These are phyloP conservation scores for Glycine tomentella DNA, from an alignment of 306 rosid species.

Conservation along the genomic window DNA sequence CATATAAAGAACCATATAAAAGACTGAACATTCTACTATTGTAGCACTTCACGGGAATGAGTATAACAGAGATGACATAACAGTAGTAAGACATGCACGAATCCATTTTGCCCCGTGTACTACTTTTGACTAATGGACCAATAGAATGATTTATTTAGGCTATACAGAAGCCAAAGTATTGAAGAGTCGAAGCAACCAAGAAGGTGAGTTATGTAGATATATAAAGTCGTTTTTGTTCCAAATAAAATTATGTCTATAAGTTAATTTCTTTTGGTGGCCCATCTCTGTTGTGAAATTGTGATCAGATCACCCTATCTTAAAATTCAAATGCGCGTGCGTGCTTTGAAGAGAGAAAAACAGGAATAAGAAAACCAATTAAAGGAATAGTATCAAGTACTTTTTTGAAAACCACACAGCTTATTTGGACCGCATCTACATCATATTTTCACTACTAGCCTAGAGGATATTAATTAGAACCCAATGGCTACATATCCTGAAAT, in stretches of 20 bases:
- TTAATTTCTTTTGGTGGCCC: slow-evolving; percentile 30
- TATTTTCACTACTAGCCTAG: neutral
- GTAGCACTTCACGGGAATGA: neutral
- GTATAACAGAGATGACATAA: slow-evolving; percentile 29
- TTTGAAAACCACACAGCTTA: slow-evolving; percentile 46
- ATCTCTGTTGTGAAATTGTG: slow-evolving; percentile 27
- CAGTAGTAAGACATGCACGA: slow-evolving; percentile 19
- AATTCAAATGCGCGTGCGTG: slow-evolving; percentile 38
- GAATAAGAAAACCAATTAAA: slow-evolving; percentile 18
- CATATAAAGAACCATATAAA: neutral
- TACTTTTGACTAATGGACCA: slow-evolving; percentile 43
- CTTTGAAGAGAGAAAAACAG: slow-evolving; percentile 22
- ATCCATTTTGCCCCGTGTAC: slow-evolving; percentile 24
- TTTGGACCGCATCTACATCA: slow-evolving; percentile 31
- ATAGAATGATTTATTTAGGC: slow-evolving; percentile 36
- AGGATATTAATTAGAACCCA: neutral
- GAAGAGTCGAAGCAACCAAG: slow-evolving; percentile 41
- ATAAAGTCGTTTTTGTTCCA: slow-evolving; percentile 3
- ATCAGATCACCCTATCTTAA: slow-evolving; percentile 33
- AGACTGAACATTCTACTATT: neutral
- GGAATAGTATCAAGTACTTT: slow-evolving; percentile 3
- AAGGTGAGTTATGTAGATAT: slow-evolving; percentile 24
- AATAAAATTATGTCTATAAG: slow-evolving; percentile 14
- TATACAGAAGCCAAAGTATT: neutral
- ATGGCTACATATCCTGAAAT: neutral